These are phyloP conservation scores for Aquanectria penicillioides DNA, from an alignment of 2,329 filamentous ascomycete genomes.

Conservation along the genomic window DNA sequence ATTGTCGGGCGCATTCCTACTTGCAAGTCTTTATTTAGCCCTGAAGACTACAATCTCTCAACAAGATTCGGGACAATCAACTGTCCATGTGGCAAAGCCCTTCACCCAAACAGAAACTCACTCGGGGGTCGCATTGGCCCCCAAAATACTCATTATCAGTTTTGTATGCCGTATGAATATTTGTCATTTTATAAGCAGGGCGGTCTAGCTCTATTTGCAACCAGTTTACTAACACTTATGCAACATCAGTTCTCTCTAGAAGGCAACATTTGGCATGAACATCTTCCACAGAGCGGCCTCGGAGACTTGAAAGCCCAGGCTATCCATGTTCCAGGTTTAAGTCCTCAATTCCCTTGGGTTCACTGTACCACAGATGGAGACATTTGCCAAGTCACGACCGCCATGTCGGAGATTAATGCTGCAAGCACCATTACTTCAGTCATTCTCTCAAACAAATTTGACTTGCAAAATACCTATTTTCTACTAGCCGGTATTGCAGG, in stretches of 20 bases:
- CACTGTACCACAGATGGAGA: slow-evolving; percentile 19
- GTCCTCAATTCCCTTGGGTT: slow-evolving; percentile 14
- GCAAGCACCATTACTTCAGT: slow-evolving; percentile 20
- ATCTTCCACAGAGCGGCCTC: slow-evolving; percentile 18
- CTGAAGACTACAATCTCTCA: background rate
- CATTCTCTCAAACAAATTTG: slow-evolving; percentile 14
- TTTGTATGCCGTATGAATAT: slow-evolving; percentile 5
- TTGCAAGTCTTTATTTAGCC: background rate
- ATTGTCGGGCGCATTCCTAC: background rate
- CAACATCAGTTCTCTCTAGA: slow-evolving; percentile 19
- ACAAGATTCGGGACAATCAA: too few species aligned
- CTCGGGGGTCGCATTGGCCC: background rate
- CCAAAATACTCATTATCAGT: slow-evolving; percentile 20
- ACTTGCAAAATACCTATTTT: slow-evolving; percentile 28
- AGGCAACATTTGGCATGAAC: slow-evolving; percentile 17
- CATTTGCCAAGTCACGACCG: slow-evolving; percentile 26
- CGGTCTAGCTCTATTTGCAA: background rate
- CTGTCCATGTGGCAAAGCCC: background rate
- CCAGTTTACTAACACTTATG: background rate
- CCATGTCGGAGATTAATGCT: slow-evolving; percentile 29
- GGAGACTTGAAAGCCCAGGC: slow-evolving; percentile 16
- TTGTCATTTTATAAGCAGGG: background rate
- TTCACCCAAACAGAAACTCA: background rate
- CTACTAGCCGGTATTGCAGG: slow-evolving; percentile 27
- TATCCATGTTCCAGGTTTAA: slow-evolving; percentile 18